Evolutionary conservation across 2,329 filamentous ascomycete species (phyloP).

Genomic region (Metarhizium brunneum): DNA sequence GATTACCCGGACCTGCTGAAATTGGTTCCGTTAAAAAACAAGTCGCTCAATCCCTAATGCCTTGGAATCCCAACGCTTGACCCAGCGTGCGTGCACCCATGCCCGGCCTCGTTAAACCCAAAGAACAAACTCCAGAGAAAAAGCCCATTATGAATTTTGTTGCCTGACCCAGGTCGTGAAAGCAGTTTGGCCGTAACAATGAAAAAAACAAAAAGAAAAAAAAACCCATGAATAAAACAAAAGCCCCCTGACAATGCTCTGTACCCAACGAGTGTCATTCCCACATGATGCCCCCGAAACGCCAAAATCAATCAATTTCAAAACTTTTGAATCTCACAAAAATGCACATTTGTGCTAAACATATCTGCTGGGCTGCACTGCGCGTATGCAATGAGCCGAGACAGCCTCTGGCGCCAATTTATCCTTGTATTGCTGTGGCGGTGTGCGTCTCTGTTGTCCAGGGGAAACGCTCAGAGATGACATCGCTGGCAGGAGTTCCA

Average conservation of each 20-base stretch:
- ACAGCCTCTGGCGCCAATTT: not conserved
- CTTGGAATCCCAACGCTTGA: not conserved
- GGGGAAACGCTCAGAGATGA: conserved; percentile 35
- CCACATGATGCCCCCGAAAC: not conserved
- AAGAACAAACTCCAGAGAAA: not conserved
- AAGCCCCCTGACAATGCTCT: not conserved
- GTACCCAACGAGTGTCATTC: not conserved
- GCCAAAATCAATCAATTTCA: not conserved
- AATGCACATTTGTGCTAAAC: not conserved
- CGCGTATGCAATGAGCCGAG: not conserved
- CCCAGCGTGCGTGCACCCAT: not conserved
- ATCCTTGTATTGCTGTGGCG: conserved; percentile 37
- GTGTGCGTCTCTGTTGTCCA: conserved; percentile 37
- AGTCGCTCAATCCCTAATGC: not conserved
- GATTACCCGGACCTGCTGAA: not conserved
- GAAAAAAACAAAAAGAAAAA: not conserved
- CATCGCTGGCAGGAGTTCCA: conserved; percentile 35
- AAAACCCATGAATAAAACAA: not conserved
- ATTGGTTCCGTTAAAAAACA: conserved; percentile 1
- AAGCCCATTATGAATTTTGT: not conserved
- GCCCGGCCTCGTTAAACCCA: not conserved
- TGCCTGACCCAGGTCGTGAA: conserved; percentile 13
- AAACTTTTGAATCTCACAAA: not conserved
- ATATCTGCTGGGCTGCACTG: not conserved
- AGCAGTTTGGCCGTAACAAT: conserved; percentile 5